These are phyloP conservation scores for Monosporascus sp. DNA, from an alignment of 2,329 filamentous ascomycete species.

Conservation along the genomic window DNA sequence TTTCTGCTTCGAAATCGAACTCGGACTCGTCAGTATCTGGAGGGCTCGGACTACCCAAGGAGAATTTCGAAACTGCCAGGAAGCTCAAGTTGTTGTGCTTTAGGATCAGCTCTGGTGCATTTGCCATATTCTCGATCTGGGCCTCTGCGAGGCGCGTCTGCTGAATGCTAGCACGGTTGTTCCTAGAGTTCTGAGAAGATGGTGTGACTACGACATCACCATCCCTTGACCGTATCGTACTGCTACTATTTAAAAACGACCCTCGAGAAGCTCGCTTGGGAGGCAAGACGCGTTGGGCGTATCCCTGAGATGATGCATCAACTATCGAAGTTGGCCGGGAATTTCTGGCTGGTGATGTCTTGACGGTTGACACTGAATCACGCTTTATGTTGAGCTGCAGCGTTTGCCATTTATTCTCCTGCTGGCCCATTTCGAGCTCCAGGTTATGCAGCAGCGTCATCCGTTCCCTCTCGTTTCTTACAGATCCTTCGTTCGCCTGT, in stretches of 20 bases:
- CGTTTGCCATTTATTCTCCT: slow-evolving; percentile 56
- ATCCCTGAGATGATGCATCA: slow-evolving; percentile 10
- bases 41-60: slow-evolving; percentile 49
- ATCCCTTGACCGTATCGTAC: slow-evolving; percentile 19
- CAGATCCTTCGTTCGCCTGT: slow-evolving; percentile 29
- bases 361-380: slow-evolving; percentile 46
- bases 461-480: slow-evolving; percentile 36
- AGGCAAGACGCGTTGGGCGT: slow-evolving; percentile 28
- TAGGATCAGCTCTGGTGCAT: slow-evolving; percentile 32
- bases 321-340: slow-evolving; percentile 29
- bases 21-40: slow-evolving; percentile 49
- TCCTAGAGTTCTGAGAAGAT: slow-evolving; percentile 22
- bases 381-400: slow-evolving; percentile 49
- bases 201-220: slow-evolving; percentile 19
- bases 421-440: slow-evolving; percentile 56
- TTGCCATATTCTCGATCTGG: slow-evolving; percentile 40
- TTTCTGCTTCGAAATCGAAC: slow-evolving; percentile 26
- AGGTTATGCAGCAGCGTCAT: slow-evolving; percentile 52
- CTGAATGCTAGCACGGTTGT: slow-evolving; percentile 33
- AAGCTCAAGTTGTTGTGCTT: slow-evolving; percentile 35
- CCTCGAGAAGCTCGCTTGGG: slow-evolving; percentile 35
- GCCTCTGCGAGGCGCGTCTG: slow-evolving; percentile 42
- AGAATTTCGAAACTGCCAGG: slow-evolving; percentile 32
- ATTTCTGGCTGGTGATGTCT: slow-evolving; percentile 27
- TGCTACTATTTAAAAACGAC: slow-evolving; percentile 30